phyloP scores from a whole-genome alignment of 345 rosid species.

The Dipteronia dyeriana region DNA sequence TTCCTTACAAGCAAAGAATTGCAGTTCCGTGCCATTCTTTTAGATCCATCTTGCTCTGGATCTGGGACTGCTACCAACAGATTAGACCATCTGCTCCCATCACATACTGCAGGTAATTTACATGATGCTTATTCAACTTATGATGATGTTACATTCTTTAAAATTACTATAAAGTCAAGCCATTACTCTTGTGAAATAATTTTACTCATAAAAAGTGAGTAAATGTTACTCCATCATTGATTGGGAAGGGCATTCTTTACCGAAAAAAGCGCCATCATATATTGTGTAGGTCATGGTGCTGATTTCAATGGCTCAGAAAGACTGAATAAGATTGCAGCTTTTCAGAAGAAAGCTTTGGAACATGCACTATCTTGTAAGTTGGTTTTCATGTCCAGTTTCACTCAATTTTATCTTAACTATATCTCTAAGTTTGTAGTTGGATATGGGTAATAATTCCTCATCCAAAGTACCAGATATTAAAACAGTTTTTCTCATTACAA shows the following conservation, averaged over 20 bases:
- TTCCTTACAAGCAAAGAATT: slow-evolving; percentile 10
- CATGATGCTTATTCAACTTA: not conserved
- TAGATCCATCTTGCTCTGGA: slow-evolving; percentile 98
- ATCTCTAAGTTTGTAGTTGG: not conserved
- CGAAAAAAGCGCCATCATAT: not conserved
- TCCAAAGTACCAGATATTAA: too few relatives aligned
- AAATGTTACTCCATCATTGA: not conserved
- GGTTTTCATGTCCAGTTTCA: not conserved
- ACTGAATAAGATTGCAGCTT: slow-evolving; percentile 73
- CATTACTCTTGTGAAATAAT: not conserved
- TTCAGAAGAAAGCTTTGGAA: slow-evolving; percentile 80
- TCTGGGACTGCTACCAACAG: slow-evolving; percentile 83
- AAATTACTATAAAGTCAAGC: not conserved
- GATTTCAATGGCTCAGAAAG: slow-evolving; percentile 43
- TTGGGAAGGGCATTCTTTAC: not conserved
- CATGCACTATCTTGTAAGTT: slow-evolving; percentile 84
- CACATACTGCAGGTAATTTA: slow-evolving; percentile 47
- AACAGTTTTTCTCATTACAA: too few relatives aligned
- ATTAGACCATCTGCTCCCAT: slow-evolving; percentile 90
- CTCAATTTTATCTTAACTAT: not conserved
- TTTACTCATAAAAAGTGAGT: not conserved
- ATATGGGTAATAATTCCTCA: too few relatives aligned
- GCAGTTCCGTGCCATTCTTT: slow-evolving; percentile 80
- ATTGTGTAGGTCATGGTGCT: slow-evolving; percentile 28
- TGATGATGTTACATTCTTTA: not conserved